These are phyloP conservation scores for Spathaspora gorwiae DNA, from an alignment of 805 yeast species.

Conservation along the genomic window DNA sequence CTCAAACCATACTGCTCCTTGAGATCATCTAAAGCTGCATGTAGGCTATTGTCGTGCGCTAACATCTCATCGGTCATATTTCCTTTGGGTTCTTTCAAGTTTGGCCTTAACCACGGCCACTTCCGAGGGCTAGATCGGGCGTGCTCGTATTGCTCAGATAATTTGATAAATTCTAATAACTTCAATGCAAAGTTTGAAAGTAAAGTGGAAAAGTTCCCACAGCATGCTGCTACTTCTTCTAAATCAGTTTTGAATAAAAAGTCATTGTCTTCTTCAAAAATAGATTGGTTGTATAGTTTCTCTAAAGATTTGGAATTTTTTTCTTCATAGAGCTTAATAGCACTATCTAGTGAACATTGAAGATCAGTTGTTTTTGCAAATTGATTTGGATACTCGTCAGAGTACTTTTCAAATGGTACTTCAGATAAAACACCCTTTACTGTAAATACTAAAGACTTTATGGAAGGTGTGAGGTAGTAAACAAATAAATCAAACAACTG, in stretches of 20 bases:
- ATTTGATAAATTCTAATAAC: constrained; percentile 42
- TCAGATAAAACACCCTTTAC: constrained; percentile 57
- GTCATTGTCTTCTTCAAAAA: constrained; percentile 35
- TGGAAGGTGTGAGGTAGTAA: constrained; percentile 66
- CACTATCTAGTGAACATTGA: constrained; percentile 42
- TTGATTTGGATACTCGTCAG: constrained; percentile 19
- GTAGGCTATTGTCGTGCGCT: constrained; percentile 18
- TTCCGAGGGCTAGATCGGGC: constrained; percentile 19
- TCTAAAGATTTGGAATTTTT: constrained; percentile 57
- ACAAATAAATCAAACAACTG: constrained; percentile 66
- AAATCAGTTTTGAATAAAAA: constrained; percentile 50
- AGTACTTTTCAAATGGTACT: constrained; percentile 47
- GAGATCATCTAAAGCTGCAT: constrained; percentile 29
- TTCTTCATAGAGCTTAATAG: constrained; percentile 50
- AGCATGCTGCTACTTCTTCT: constrained; percentile 79
- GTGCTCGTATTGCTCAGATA: constrained; percentile 38
- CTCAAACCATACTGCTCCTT: constrained; percentile 21
- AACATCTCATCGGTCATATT: constrained; percentile 6
- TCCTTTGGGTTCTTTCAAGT: constrained; percentile 39
- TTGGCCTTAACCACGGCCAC: constrained; percentile 47
- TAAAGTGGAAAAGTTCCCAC: constrained; percentile 72
- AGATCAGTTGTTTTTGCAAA: constrained; percentile 43
- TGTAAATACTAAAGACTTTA: constrained; percentile 61
- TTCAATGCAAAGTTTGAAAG: constrained; percentile 61
- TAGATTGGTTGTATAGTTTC: constrained; percentile 51